Conservation (phyloP, 176 grass and related monocot species). For the Panicum miliaceum region DNA sequence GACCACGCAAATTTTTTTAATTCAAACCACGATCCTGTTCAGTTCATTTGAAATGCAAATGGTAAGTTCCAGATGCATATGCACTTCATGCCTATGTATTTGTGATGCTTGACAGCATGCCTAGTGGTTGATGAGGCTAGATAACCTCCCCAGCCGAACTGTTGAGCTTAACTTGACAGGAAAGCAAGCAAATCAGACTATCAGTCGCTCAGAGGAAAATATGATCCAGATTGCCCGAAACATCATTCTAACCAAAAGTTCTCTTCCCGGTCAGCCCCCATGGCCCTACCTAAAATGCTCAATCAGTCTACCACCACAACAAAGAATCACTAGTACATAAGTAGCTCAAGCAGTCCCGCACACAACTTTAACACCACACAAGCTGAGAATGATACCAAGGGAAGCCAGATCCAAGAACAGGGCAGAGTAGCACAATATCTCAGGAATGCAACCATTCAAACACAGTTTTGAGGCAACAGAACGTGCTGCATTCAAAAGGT, state of each 20-base stretch:
- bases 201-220: background rate
- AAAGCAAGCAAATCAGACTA: background rate
- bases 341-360: background rate
- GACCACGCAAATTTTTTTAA: no score
- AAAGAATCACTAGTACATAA: background rate
- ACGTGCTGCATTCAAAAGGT: constrained; percentile 16
- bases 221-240: background rate
- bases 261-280: background rate
- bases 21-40: no score
- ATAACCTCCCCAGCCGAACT: no score
- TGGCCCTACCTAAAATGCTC: background rate
- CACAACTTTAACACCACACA: background rate
- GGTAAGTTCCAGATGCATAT: no score
- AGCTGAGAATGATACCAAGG: background rate
- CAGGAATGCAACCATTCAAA: background rate
- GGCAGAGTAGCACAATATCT: background rate
- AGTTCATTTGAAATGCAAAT: no score
- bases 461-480: background rate
- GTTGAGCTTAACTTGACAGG: background rate
- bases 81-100: no score
- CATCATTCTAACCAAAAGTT: background rate
- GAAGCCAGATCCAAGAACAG: background rate
- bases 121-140: no score
- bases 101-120: no score
- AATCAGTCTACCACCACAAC: background rate